These are phyloP conservation scores for barley (Hordeum vulgare) DNA, from an alignment of 176 grass and related monocot genomes.

Conservation along the genomic window DNA sequence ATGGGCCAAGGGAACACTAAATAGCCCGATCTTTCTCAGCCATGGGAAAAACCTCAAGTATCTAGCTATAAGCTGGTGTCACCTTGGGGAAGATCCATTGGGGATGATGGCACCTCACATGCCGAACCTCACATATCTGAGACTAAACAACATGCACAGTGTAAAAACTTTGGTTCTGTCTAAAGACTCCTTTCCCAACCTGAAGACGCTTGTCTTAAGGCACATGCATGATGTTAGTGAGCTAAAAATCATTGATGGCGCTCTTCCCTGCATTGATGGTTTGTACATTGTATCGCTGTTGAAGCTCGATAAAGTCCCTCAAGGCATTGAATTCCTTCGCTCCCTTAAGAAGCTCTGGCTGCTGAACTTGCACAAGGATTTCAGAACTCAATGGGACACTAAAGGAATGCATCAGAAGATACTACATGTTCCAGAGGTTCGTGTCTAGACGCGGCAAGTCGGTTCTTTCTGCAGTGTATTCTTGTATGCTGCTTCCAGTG, in stretches of 20 bases:
- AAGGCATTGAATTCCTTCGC: background rate
- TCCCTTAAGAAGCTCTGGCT: constrained; percentile 19
- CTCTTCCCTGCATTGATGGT: constrained; percentile 12
- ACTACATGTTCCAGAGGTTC: background rate
- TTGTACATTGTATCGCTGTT: background rate
- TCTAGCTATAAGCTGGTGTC: constrained; percentile 12
- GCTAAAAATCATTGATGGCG: background rate
- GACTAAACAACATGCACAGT: constrained; percentile 3
- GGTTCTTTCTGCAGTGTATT: background rate
- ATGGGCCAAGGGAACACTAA: background rate
- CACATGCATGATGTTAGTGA: background rate
- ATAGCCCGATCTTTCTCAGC: background rate
- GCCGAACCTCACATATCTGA: constrained; percentile 14
- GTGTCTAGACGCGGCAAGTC: background rate
- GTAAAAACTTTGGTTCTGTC: background rate
- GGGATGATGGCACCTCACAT: background rate
- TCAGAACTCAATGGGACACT: background rate
- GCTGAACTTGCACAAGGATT: background rate
- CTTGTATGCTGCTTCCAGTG: background rate
- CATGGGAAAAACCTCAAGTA: constrained; percentile 13
- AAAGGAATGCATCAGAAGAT: background rate
- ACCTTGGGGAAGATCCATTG: constrained; percentile 7
- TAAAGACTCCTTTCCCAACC: background rate
- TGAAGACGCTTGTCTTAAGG: constrained; percentile 15
- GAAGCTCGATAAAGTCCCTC: background rate